phyloP scores from a whole-genome alignment of 2,329 filamentous ascomycete genomes.

The Calonectria pauciramosa region DNA sequence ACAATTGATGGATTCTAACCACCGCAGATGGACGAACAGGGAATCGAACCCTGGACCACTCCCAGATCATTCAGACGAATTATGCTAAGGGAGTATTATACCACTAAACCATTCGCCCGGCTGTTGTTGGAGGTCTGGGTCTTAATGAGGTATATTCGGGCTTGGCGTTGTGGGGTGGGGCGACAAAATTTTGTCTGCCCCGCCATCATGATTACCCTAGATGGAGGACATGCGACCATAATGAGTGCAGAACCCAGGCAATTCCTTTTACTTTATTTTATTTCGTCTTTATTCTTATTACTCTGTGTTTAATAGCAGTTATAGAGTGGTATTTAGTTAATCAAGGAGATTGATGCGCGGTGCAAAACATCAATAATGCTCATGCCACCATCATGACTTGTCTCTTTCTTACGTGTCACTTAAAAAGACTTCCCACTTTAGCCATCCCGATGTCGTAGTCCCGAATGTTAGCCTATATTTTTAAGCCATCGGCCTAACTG shows the following conservation, averaged over 20 bases:
- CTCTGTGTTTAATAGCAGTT: background rate
- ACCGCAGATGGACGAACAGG: slow-evolving; percentile 44
- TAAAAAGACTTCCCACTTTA: too few species aligned
- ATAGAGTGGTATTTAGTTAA: background rate
- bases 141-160: background rate
- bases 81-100: slow-evolving; percentile 48
- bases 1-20: slow-evolving; percentile 31
- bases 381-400: slow-evolving; percentile 64
- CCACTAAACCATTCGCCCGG: slow-evolving; percentile 47
- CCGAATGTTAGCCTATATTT: slow-evolving; percentile 25
- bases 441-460: slow-evolving; percentile 10
- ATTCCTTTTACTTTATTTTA: background rate
- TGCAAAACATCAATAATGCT: slow-evolving; percentile 1
- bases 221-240: background rate
- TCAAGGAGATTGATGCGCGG: background rate
- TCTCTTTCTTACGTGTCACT: background rate
- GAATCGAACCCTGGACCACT: slow-evolving; percentile 48
- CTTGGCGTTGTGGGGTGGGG: background rate
- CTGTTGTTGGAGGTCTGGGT: background rate
- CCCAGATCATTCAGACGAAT: slow-evolving; percentile 42
- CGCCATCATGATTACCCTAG: slow-evolving; percentile 14
- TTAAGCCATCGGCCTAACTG: slow-evolving; percentile 42
- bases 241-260: too few species aligned
- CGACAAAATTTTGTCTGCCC: background rate
- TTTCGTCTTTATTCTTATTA: background rate